Base-by-base conservation (phyloP, 306 rosid species). In the Cotoneaster glaucophyllus region DNA sequence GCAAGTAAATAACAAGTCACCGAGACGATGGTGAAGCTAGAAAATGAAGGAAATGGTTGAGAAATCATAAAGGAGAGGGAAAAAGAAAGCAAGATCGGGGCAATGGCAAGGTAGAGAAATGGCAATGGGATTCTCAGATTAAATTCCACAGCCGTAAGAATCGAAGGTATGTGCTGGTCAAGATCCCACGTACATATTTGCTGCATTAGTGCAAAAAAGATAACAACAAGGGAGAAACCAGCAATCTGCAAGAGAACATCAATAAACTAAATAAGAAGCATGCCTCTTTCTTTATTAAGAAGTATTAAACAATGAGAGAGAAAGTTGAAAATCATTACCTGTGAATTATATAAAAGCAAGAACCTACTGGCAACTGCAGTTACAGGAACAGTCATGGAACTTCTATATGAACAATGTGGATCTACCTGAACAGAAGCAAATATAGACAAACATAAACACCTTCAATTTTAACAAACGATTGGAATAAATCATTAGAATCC, bases 391-490 rank as follows among this genome's bases (percentile, higher is more conserved):
- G 87, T 81, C 81, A 89, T 64, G 74, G 88, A 85, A 74, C 90
- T 82, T 82, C 85, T 82, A 80, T 96, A 96, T 59, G 98, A 89
- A 87, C 99, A 96, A 79, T 92, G 99, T 73, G 99, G 99, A 78
- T 92, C 99, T 77, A 89, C 93, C 99, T 96, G 88, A 76, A 82
- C 69, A 79, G 68, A 66, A 84, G 26, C 53, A 82, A 61, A 86
- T 50, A n/a, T 79, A 84, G 24, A 70, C 62, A 79, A 65, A 79
- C 22, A 71, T n/a, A 67, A 72, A 74, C 76, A 72, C 34, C 43
- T 34, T 29, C n/a, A 34, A 76, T 39, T 31, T 67, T 52, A 59
- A 74, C 69, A 37, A 52, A 79, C 12, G 43, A 64, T 31, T 41
- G 76, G 58, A 87, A 44, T 25, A 29, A 62, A 44, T 44, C 6